Evolutionary conservation across 257 asterid genomes (phyloP).

Genomic region (Rubia yunnanensis): DNA sequence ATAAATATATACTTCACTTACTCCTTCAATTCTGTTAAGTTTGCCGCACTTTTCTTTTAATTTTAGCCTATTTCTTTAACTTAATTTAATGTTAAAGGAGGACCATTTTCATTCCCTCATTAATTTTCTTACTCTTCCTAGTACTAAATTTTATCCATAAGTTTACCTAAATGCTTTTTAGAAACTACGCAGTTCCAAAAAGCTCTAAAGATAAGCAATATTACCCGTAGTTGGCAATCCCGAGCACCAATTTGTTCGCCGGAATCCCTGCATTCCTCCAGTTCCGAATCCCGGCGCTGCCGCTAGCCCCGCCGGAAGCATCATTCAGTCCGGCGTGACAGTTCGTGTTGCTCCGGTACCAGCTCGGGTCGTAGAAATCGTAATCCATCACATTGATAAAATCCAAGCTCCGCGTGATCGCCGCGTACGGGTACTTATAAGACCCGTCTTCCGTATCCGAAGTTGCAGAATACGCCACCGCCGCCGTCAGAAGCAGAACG

Average conservation of each 20-base stretch:
- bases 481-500: constrained; percentile 27
- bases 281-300: constrained; percentile 24
- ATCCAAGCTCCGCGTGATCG: constrained; percentile 28
- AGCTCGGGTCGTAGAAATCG: constrained; percentile 37
- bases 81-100: no score
- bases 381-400: constrained; percentile 43
- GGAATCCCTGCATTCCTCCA: constrained; percentile 31
- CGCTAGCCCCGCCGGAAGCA: constrained; percentile 22
- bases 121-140: no score
- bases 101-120: no score
- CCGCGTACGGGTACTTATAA: constrained; percentile 19
- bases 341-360: constrained; percentile 24
- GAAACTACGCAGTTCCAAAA: no score
- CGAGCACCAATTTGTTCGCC: constrained; percentile 30
- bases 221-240: constrained; percentile 39
- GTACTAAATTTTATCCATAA: no score
- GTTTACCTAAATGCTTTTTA: no score
- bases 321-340: constrained; percentile 34
- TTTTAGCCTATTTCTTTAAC: no score
- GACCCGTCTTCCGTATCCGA: neutral
- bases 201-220: no score
- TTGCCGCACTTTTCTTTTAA: no score
- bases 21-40: no score
- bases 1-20: no score
- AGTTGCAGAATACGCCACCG: constrained; percentile 19